Conservation (phyloP, 2,329 filamentous ascomycete genomes). For the Tolypocladium inflatum region DNA sequence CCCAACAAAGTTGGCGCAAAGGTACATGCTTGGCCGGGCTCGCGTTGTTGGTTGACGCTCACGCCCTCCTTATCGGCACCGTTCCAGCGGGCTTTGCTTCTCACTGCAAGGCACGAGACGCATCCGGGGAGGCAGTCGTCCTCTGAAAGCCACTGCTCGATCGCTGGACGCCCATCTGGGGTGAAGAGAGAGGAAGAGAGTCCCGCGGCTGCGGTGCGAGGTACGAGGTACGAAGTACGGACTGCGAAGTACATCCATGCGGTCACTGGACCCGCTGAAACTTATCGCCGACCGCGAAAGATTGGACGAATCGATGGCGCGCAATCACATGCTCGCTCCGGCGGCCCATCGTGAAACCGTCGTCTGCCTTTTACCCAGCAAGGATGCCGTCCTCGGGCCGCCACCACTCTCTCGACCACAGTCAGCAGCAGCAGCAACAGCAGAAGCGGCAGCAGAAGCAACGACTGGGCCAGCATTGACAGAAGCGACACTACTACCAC, state of each 20-base stretch:
- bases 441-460: neutral
- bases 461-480: neutral
- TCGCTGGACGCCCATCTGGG: neutral
- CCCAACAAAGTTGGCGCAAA: neutral
- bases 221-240: too few species aligned
- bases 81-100: neutral
- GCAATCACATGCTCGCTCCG: conserved; percentile 14
- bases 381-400: neutral
- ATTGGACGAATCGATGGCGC: conserved; percentile 1
- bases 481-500: neutral
- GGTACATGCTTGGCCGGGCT: neutral
- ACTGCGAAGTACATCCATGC: too few species aligned
- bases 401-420: neutral
- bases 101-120: neutral
- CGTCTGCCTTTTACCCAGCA: neutral
- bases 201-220: too few species aligned
- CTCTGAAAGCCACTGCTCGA: neutral
- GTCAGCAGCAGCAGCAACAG: neutral
- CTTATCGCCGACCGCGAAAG: neutral
- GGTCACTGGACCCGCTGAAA: neutral
- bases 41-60: neutral
- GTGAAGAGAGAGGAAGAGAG: neutral
- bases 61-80: neutral
- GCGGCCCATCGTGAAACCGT: conserved; percentile 5
- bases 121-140: neutral